Evolutionary conservation across 129 eudicot genomes (phyloP).

Genomic region (Lonicera japonica): DNA sequence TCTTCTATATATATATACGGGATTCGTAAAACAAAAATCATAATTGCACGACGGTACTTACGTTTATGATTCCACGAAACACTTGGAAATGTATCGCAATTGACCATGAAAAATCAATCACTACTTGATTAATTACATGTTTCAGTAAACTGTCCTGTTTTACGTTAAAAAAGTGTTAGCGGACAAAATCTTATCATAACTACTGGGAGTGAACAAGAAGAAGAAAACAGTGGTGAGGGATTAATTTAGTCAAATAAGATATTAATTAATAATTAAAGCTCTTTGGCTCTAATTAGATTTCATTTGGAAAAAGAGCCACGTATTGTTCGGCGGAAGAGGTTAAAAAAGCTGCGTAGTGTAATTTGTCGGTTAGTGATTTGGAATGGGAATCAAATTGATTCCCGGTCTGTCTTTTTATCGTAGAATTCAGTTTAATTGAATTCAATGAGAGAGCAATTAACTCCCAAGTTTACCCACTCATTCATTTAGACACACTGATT

Average conservation of each 20-base stretch:
- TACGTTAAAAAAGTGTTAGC: not conserved
- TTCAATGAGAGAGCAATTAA: too few species aligned
- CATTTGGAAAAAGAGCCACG: constrained; percentile 21
- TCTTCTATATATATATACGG: too few species aligned
- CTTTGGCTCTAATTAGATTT: not conserved
- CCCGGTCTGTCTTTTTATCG: constrained; percentile 24
- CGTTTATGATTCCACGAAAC: constrained; percentile 10
- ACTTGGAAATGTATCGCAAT: not conserved
- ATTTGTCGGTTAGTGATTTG: constrained; percentile 61
- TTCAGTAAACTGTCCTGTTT: constrained; percentile 3
- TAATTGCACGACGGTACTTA: not conserved
- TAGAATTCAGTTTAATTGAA: too few species aligned
- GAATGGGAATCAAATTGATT: constrained; percentile 66
- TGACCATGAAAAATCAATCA: not conserved
- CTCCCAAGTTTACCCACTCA: not conserved
- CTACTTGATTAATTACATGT: not conserved
- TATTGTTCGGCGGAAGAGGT: constrained; percentile 52
- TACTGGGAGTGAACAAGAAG: not conserved
- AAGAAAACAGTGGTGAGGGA: not conserved
- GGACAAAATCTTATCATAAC: constrained; percentile 8
- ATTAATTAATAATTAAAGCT: not conserved
- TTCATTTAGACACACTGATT: not conserved
- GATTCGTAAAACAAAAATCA: too few species aligned
- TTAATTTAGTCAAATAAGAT: not conserved
- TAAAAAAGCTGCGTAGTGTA: constrained; percentile 29